Evolutionary conservation across 768 basidiomycete species (phyloP), one percentile per base, ranked within the genome.

Genomic region (Lactarius evosmus): DNA sequence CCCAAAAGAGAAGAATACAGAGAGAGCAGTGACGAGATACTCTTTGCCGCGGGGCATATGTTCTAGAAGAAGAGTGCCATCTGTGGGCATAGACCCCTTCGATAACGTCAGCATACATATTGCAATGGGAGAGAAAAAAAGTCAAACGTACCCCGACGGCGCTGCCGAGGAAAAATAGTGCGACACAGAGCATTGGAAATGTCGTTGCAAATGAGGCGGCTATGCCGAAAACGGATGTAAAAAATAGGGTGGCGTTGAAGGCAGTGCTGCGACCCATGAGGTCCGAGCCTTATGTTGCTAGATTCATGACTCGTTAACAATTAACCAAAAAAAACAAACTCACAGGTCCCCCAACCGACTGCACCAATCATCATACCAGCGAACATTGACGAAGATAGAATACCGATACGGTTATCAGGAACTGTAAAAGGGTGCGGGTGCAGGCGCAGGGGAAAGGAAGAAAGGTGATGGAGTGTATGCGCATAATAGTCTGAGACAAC

Each of bases 291-390:
- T 52, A 25, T 58, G 22, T 17, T 17, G 25, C 16, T 16, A 58
- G 56, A 30, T 36, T 56, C 52, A 12, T 56, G 34, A 11, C 58
- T 61, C 49, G 32, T 17, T 32, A 34, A 22, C 8, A 29, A 49
- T 57, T 41, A 58, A 33, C n/a, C n/a, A 53, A n/a, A 41, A 22
- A 32, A 16, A 8, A 14, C 19, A 6, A 11, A 77, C 85, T 58
- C 69, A 88, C 91, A 94, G 27, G 91, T 87, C 61, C 95, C 95
- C 95, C 95, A 95, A 4, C 89, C 91, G 9, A 95, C 76, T 1
- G 92, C 90, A 1, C 95, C 93, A 56, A 97, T 72, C 94, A 98
- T 97, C 96, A 98, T 98, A n/a, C 96, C 93, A 12, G 83, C 86
- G 71, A 95, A 95, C 83, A 93, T 94, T 4, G 89, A 86, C 4